Evolutionary conservation across 768 basidiomycete species (phyloP).

Genomic region (Auricularia sp.): DNA sequence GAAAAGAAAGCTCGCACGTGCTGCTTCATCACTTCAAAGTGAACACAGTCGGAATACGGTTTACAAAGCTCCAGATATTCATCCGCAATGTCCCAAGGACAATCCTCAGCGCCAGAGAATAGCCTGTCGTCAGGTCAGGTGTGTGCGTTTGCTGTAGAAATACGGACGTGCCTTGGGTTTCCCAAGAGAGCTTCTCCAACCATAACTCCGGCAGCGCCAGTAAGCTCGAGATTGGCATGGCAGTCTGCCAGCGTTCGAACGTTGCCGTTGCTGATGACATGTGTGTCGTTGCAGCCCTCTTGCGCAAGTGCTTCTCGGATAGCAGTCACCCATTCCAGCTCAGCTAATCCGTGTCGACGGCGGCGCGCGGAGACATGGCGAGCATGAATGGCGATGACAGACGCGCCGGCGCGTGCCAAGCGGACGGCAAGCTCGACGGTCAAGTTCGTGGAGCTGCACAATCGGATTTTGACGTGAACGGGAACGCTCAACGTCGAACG

Average conservation of each 20-base stretch:
- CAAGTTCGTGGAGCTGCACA: slow-evolving; percentile 31
- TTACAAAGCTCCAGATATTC: slow-evolving; percentile 60
- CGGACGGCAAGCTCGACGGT: slow-evolving; percentile 47
- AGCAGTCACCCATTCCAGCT: slow-evolving; percentile 46
- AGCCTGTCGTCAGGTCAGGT: slow-evolving; percentile 29
- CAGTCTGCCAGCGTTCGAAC: slow-evolving; percentile 54
- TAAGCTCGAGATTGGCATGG: slow-evolving; percentile 38
- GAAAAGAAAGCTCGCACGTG: slow-evolving; percentile 62
- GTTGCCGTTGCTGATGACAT: slow-evolving; percentile 72
- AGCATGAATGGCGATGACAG: slow-evolving; percentile 66
- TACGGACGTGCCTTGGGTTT: slow-evolving; percentile 52
- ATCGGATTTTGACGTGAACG: slow-evolving; percentile 47
- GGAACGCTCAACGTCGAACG: slow-evolving; percentile 52
- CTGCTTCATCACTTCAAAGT: slow-evolving; percentile 41
- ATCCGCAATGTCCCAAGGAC: slow-evolving; percentile 50
- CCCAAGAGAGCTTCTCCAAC: slow-evolving; percentile 67
- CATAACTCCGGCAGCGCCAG: slow-evolving; percentile 68
- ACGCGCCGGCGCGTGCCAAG: slow-evolving; percentile 54
- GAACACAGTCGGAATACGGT: slow-evolving; percentile 37
- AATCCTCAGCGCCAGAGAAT: slow-evolving; percentile 45
- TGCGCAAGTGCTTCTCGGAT: slow-evolving; percentile 29
- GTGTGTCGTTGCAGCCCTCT: slow-evolving; percentile 32
- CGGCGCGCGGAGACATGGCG: slow-evolving; percentile 59
- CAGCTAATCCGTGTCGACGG: slow-evolving; percentile 64
- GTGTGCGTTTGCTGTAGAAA: not conserved